Conservation (phyloP, 495 filamentous ascomycete genomes). For the Talaromyces nanjingensis region DNA sequence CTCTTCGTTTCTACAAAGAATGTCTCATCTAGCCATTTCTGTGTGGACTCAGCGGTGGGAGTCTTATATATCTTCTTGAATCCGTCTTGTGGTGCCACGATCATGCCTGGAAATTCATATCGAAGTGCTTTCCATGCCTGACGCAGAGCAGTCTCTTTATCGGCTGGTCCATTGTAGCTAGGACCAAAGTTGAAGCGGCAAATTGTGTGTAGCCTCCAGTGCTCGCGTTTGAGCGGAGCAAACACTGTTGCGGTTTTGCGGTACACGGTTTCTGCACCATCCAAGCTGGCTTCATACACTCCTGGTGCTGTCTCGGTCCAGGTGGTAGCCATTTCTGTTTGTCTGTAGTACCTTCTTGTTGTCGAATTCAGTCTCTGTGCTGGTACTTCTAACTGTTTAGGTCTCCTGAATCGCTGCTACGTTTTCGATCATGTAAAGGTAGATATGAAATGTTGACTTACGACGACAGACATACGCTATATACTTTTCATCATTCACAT, state of each 20-base stretch:
- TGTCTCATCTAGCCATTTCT: not conserved
- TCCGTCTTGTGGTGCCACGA: slow-evolving; percentile 9
- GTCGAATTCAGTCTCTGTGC: not conserved
- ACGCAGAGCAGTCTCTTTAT: not conserved
- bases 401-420: not conserved
- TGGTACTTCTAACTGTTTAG: not conserved
- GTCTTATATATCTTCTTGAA: not conserved
- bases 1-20: slow-evolving; percentile 5
- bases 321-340: not conserved
- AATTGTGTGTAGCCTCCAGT: slow-evolving; percentile 1
- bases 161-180: not conserved
- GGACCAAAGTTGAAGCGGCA: slow-evolving; percentile 4
- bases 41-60: slow-evolving; percentile 9
- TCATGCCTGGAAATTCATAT: slow-evolving; percentile 6
- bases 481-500: not conserved
- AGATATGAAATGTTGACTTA: not conserved
- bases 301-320: not conserved
- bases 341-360: too few relatives aligned
- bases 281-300: not conserved
- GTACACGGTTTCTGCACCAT: slow-evolving; percentile 3
- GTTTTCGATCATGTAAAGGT: not conserved
- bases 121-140: not conserved
- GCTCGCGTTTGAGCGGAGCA: not conserved
- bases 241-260: not conserved
- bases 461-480: not conserved